Conservation (phyloP, 148 eudicot species). For the Rhododendron henanense region DNA sequence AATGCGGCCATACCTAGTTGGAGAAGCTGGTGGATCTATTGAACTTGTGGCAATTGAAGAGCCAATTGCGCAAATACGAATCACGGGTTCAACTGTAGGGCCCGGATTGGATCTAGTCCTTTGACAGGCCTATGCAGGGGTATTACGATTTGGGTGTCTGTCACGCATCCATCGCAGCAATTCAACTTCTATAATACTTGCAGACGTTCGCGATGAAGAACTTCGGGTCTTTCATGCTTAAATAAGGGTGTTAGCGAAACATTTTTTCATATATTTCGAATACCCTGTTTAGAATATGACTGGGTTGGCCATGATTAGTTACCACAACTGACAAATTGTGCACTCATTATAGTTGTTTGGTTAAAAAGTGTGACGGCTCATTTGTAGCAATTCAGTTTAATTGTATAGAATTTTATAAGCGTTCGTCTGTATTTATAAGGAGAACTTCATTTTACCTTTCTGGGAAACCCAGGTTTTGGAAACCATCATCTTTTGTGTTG, state of each 20-base stretch:
- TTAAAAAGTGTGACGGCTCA: background rate
- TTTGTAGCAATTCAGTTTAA: background rate
- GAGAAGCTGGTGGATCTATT: too few relatives aligned
- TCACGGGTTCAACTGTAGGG: too few relatives aligned
- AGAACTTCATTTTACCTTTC: too few relatives aligned
- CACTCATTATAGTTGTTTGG: background rate
- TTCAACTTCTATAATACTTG: slow-evolving; percentile 44
- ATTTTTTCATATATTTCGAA: too few relatives aligned
- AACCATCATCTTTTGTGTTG: too few relatives aligned
- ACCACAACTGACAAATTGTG: background rate
- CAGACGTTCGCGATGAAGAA: background rate
- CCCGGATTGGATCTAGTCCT: too few relatives aligned
- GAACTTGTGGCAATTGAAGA: too few relatives aligned
- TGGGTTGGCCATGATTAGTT: background rate
- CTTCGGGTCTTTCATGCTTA: too few relatives aligned
- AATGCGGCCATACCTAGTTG: too few relatives aligned
- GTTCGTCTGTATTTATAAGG: too few relatives aligned
- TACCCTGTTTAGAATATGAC: background rate
- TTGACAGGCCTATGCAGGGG: slow-evolving; percentile 21
- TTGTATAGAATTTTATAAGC: background rate
- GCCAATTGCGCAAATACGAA: too few relatives aligned
- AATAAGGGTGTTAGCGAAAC: background rate
- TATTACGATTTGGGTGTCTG: slow-evolving; percentile 91
- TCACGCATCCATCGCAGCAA: slow-evolving; percentile 82
- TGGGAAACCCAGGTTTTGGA: too few relatives aligned